These are phyloP conservation scores for Starmera stellimalicola DNA, from an alignment of 1,139 yeast species.

Conservation along the genomic window DNA sequence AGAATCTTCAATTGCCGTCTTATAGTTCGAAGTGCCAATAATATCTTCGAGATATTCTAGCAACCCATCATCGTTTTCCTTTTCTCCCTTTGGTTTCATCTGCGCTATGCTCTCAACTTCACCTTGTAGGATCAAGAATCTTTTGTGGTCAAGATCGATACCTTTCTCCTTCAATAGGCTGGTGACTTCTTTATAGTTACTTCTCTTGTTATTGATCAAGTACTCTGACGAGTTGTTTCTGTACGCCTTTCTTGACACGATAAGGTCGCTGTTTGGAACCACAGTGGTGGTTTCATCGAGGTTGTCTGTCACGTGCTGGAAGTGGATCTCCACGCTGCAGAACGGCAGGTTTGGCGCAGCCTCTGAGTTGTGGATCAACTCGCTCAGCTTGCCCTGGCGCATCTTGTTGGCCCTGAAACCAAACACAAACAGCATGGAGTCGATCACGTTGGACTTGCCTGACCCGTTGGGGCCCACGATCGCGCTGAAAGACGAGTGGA, in stretches of 20 bases:
- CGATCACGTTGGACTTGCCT: constrained; percentile 96
- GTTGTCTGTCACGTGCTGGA: constrained; percentile 66
- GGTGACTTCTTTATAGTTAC: constrained; percentile 77
- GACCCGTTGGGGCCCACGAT: constrained; percentile 99
- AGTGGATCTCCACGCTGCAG: constrained; percentile 92
- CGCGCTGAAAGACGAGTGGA: constrained; percentile 87
- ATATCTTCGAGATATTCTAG: constrained; percentile 93
- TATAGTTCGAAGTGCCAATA: constrained; percentile 86
- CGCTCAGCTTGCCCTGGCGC: constrained; percentile 91
- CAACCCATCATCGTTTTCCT: constrained; percentile 86
- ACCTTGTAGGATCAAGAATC: constrained; percentile 92
- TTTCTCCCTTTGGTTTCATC: constrained; percentile 96
- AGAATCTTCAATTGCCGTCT: constrained; percentile 62
- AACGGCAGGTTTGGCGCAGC: constrained; percentile 54
- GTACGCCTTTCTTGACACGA: constrained; percentile 74
- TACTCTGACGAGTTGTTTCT: constrained; percentile 74
- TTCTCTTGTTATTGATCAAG: constrained; percentile 57
- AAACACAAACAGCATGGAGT: constrained; percentile 89
- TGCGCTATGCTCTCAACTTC: constrained; percentile 98
- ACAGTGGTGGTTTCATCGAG: constrained; percentile 30
- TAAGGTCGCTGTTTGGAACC: constrained; percentile 48
- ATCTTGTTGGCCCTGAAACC: constrained; percentile 95
- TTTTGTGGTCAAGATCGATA: constrained; percentile 87
- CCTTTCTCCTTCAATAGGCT: constrained; percentile 70
- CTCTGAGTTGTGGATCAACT: constrained; percentile 83